Conservation (phyloP, 331 rosid genomes). For the Arachis monticola region DNA sequence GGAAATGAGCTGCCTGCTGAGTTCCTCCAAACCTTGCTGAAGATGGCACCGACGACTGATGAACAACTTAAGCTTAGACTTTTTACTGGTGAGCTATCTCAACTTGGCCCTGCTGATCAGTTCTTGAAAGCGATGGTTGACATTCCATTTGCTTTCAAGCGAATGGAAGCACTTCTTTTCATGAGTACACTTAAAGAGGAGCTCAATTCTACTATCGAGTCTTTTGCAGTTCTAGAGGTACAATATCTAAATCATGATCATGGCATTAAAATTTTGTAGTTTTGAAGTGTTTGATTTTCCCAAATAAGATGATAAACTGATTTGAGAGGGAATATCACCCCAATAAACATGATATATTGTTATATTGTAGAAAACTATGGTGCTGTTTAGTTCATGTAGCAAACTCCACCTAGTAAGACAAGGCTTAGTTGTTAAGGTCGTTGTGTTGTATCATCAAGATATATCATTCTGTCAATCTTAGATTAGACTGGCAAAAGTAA, state of each 20-base stretch:
- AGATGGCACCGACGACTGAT: slow-evolving; percentile 93
- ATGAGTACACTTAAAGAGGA: slow-evolving; percentile 86
- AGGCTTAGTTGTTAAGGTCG: too few species aligned
- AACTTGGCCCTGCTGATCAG: slow-evolving; percentile 89
- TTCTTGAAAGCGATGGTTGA: slow-evolving; percentile 79
- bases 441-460: not conserved
- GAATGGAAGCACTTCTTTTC: slow-evolving; percentile 80
- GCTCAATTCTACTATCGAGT: slow-evolving; percentile 60
- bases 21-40: slow-evolving; percentile 78
- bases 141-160: slow-evolving; percentile 82
- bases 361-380: too few species aligned
- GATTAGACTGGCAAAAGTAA: not conserved
- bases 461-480: not conserved
- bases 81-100: slow-evolving; percentile 72
- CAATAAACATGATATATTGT: too few species aligned
- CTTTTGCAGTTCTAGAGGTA: slow-evolving; percentile 87
- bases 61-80: slow-evolving; percentile 94
- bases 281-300: not conserved
- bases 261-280: slow-evolving; percentile 15
- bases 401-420: too few species aligned
- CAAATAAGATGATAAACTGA: slow-evolving; percentile 12
- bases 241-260: slow-evolving; percentile 18
- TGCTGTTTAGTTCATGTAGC: too few species aligned
- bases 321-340: not conserved
- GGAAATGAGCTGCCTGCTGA: slow-evolving; percentile 93